Conservation (phyloP, 768 basidiomycete species). For the Mycena maculata region DNA sequence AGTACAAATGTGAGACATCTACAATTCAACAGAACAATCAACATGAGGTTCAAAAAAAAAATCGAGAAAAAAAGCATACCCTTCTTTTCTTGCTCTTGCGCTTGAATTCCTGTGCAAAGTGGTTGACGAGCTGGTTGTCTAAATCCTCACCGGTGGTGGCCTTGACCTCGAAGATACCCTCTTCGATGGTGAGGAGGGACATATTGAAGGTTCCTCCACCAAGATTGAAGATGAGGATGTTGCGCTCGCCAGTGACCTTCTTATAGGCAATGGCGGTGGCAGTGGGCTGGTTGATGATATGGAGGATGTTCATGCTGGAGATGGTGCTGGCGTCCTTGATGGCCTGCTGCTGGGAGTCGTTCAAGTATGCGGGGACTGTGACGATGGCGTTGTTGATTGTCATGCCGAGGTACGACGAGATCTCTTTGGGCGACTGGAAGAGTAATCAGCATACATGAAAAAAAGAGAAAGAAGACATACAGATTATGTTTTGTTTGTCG, state of each 20-base stretch:
- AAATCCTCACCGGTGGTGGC: too few species aligned
- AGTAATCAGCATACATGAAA: slow-evolving; percentile 30
- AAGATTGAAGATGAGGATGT: slow-evolving; percentile 98
- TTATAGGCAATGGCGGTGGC: slow-evolving; percentile 99
- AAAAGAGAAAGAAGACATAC: slow-evolving; percentile 59
- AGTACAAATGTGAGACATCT: not conserved
- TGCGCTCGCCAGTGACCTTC: slow-evolving; percentile 89
- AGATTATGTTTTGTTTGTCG: slow-evolving; percentile 96
- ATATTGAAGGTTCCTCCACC: too few species aligned
- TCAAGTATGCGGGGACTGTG: slow-evolving; percentile 98
- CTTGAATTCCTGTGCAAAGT: too few species aligned
- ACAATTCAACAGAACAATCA: too few species aligned
- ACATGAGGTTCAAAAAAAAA: not conserved
- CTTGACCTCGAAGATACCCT: too few species aligned
- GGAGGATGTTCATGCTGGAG: slow-evolving; percentile 93
- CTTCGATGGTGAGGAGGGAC: too few species aligned
- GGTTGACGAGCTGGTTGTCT: too few species aligned
- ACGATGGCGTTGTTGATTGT: slow-evolving; percentile 91
- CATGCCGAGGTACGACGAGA: slow-evolving; percentile 94
- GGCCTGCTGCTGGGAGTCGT: slow-evolving; percentile 98
- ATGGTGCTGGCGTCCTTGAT: slow-evolving; percentile 98
- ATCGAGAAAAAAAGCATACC: slow-evolving; percentile 52
- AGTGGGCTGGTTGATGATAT: slow-evolving; percentile 99
- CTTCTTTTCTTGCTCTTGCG: slow-evolving; percentile 99
- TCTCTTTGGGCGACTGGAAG: slow-evolving; percentile 89